phyloP scores from a whole-genome alignment of 2,329 filamentous ascomycete species.

The Aspergillus novoparasiticus region DNA sequence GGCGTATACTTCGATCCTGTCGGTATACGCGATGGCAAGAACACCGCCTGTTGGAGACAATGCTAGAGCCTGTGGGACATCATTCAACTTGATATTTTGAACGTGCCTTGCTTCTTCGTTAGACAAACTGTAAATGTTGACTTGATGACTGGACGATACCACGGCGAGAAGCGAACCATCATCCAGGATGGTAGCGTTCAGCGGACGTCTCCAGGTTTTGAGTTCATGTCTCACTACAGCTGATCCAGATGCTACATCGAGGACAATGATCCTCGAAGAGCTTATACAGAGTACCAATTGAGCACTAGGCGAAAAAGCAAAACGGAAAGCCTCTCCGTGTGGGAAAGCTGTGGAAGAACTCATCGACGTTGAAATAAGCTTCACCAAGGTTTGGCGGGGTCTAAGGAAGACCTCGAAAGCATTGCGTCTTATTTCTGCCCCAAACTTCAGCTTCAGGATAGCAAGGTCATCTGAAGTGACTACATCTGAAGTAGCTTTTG shows the following conservation, averaged over 20 bases:
- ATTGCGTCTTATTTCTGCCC: slow-evolving; percentile 72
- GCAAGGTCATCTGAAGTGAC: slow-evolving; percentile 55
- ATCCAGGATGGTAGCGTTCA: slow-evolving; percentile 77
- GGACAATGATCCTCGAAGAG: slow-evolving; percentile 79
- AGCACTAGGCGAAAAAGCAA: slow-evolving; percentile 75
- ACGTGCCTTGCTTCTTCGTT: slow-evolving; percentile 66
- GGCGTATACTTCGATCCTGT: slow-evolving; percentile 85
- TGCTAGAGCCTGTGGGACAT: slow-evolving; percentile 75
- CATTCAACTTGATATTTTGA: slow-evolving; percentile 76
- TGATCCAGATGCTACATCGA: slow-evolving; percentile 65
- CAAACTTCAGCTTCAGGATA: slow-evolving; percentile 66
- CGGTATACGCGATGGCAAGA: slow-evolving; percentile 80
- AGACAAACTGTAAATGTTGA: slow-evolving; percentile 79
- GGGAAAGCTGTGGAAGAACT: slow-evolving; percentile 79
- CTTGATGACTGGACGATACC: slow-evolving; percentile 77
- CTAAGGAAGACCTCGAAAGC: slow-evolving; percentile 75
- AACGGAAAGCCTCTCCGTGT: slow-evolving; percentile 82
- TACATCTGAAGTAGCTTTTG: slow-evolving; percentile 35
- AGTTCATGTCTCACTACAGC: slow-evolving; percentile 73
- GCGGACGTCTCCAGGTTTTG: slow-evolving; percentile 74
- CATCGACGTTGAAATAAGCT: slow-evolving; percentile 79
- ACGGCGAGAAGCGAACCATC: slow-evolving; percentile 77
- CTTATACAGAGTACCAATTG: slow-evolving; percentile 78
- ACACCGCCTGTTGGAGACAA: slow-evolving; percentile 81
- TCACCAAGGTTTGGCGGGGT: slow-evolving; percentile 71